These are phyloP conservation scores for Tuctoria greenei DNA, from an alignment of 176 grass and related monocot genomes.

Conservation along the genomic window DNA sequence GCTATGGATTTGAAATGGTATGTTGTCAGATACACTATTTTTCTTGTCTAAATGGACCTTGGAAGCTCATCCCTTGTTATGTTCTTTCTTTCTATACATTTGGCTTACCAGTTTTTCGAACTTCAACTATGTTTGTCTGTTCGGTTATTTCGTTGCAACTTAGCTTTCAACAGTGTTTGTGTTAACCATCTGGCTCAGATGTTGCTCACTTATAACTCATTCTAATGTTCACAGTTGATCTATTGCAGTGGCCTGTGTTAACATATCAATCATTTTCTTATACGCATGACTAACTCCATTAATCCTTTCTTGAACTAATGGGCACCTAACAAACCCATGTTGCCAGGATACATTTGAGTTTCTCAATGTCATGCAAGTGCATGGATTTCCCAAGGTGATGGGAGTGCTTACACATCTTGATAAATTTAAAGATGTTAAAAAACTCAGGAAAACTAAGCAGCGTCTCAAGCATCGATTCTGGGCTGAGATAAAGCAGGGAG, in stretches of 20 bases:
- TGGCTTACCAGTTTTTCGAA: not conserved
- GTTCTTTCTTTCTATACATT: not conserved
- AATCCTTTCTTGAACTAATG: slow-evolving; percentile 20
- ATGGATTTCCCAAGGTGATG: slow-evolving; percentile 97
- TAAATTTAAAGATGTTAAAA: slow-evolving; percentile 95
- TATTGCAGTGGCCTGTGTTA: slow-evolving; percentile 15
- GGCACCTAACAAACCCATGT: slow-evolving; percentile 25
- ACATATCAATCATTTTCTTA: not conserved
- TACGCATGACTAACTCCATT: not conserved
- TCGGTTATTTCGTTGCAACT: not conserved
- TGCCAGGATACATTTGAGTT: slow-evolving; percentile 97
- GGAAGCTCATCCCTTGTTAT: not conserved
- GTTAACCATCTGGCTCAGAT: not conserved
- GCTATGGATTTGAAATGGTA: slow-evolving; percentile 99
- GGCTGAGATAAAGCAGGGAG: slow-evolving; percentile 89
- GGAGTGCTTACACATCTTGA: slow-evolving; percentile 96
- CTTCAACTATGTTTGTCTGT: not conserved
- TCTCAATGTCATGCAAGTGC: slow-evolving; percentile 96
- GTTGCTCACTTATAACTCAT: slow-evolving; percentile 9
- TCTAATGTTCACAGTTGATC: not conserved
- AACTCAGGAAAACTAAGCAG: slow-evolving; percentile 93
- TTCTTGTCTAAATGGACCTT: not conserved
- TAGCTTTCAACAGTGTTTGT: not conserved
- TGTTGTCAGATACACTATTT: slow-evolving; percentile 22
- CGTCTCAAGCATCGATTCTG: slow-evolving; percentile 91